Conservation (phyloP, 257 asterid genomes). For the Primulina tabacum region DNA sequence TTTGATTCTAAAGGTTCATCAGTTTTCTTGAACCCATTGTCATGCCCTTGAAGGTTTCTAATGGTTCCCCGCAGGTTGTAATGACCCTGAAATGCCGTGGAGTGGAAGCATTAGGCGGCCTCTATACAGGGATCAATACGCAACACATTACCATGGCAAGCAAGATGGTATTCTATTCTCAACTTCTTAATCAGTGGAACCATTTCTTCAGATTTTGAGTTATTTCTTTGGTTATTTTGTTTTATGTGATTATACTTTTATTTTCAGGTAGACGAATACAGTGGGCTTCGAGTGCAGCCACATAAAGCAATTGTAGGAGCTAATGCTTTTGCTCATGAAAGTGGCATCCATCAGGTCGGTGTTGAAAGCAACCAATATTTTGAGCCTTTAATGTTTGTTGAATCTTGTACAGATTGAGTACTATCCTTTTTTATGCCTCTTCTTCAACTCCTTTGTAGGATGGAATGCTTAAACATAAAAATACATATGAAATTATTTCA, state of each 20-base stretch:
- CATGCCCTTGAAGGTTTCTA: no score
- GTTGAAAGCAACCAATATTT: background rate
- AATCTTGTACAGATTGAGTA: background rate
- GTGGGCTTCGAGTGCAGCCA: slow-evolving; percentile 91
- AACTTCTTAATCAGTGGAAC: slow-evolving; percentile 13
- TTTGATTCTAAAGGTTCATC: no score
- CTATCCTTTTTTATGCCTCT: background rate
- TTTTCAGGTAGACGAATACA: slow-evolving; percentile 88
- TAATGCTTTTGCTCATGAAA: slow-evolving; percentile 98
- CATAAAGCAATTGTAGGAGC: slow-evolving; percentile 99
- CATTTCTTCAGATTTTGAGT: slow-evolving; percentile 9
- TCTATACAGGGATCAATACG: no score
- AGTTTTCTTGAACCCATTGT: no score
- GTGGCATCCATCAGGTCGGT: slow-evolving; percentile 96
- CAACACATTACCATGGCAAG: no score
- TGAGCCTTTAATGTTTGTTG: slow-evolving; percentile 8
- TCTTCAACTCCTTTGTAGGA: slow-evolving; percentile 46
- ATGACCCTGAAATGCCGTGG: no score
- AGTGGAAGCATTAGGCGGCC: no score
- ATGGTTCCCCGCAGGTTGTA: no score
- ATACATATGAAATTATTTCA: slow-evolving; percentile 54
- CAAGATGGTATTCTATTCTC: slow-evolving; percentile 61
- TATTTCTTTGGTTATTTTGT: background rate
- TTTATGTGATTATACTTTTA: slow-evolving; percentile 6
- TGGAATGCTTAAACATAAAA: slow-evolving; percentile 48